A percentile compares a stretch with the other conserved stretches of the same genome.
These are phyloP conservation scores for Fusarium tricinctum DNA, from an alignment of 2,329 filamentous ascomycete genomes.

Conservation along the genomic window DNA sequence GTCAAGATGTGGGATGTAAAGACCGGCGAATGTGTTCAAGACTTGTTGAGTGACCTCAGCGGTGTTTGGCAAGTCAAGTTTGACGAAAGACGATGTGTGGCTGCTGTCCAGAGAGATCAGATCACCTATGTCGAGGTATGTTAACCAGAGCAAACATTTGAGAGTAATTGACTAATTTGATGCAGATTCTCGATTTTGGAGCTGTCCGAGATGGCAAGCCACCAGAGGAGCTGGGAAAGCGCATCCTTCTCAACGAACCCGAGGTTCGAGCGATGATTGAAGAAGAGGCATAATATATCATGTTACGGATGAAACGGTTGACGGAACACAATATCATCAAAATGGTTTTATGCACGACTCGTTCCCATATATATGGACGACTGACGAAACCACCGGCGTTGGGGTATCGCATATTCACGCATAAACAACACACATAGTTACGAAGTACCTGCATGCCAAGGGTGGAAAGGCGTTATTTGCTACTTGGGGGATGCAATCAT, in stretches of 20 bases:
- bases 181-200: constrained; percentile 95
- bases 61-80: constrained; percentile 99
- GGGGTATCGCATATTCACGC: constrained; percentile 42
- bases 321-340: constrained; percentile 15
- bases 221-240: constrained; percentile 80
- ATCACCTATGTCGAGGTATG: constrained; percentile 96
- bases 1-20: constrained; percentile 99
- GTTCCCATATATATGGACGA: constrained; percentile 25
- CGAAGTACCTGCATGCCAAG: constrained; percentile 46
- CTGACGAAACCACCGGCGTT: constrained; percentile 45
- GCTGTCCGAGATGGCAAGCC: constrained; percentile 90
- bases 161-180: constrained; percentile 8
- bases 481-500: constrained; percentile 38
- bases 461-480: constrained; percentile 46
- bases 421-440: constrained; percentile 44
- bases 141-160: constrained; percentile 14
- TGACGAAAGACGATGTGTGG: constrained; percentile 93
- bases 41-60: constrained; percentile 91
- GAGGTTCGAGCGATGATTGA: constrained; percentile 67
- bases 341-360: constrained; percentile 39
- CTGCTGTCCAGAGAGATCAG: constrained; percentile 92
- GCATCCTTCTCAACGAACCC: constrained; percentile 75
- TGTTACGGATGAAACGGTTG: constrained; percentile 9
- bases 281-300: constrained; percentile 55
- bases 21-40: constrained; percentile 91